Evolutionary conservation across 352 stramenopile species (phyloP).

Genomic region (Phytopythium aichiense): DNA sequence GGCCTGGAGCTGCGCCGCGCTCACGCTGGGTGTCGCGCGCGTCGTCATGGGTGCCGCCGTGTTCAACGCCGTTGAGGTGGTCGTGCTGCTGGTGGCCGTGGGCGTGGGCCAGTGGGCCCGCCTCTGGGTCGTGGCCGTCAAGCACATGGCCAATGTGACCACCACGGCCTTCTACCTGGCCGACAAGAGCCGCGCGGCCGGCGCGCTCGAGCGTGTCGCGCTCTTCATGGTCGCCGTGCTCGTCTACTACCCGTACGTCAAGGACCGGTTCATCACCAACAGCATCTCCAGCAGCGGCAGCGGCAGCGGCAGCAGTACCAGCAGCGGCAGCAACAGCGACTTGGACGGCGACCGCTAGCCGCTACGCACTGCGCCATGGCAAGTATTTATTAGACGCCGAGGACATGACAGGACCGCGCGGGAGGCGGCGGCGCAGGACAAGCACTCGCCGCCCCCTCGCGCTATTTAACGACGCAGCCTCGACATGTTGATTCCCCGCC

Average conservation of each 20-base stretch:
- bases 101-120: conserved; percentile 34
- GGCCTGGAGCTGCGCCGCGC: conserved; percentile 23
- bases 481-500: too few species aligned
- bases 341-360: background rate
- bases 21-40: conserved; percentile 31
- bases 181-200: conserved; percentile 21
- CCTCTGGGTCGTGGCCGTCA: conserved; percentile 30
- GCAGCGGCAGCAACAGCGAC: background rate
- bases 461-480: background rate
- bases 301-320: background rate
- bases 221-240: conserved; percentile 42
- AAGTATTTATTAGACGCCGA: background rate
- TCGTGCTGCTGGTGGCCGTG: conserved; percentile 38
- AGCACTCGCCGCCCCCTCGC: background rate
- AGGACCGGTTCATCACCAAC: conserved; percentile 23
- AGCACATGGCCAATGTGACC: conserved; percentile 37
- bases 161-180: conserved; percentile 45
- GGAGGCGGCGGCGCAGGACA: background rate
- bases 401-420: background rate
- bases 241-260: conserved; percentile 50
- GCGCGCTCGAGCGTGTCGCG: conserved; percentile 37
- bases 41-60: conserved; percentile 14
- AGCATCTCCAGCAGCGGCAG: conserved; percentile 10
- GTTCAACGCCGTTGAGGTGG: conserved; percentile 27
- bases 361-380: background rate